Evolutionary conservation across 2,329 filamentous ascomycete genomes (phyloP).

Genomic region (Colletotrichum sojae): DNA sequence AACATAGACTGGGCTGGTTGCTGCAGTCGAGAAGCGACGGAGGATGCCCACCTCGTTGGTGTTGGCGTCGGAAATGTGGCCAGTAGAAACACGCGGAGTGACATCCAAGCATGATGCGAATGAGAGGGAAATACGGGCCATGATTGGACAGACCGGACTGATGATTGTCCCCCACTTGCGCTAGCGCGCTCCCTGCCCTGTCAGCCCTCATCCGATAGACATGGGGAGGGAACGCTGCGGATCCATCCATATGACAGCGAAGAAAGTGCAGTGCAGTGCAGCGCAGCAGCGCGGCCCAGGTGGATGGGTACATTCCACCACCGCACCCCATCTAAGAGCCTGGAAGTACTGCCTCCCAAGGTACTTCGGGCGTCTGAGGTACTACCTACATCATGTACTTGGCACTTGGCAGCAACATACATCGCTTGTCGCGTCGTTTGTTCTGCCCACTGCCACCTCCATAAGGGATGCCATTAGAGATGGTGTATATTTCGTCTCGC

Average conservation of each 20-base stretch:
- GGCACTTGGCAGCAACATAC: neutral
- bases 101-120: neutral
- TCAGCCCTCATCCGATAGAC: constrained; percentile 36
- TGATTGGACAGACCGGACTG: constrained; percentile 35
- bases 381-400: neutral
- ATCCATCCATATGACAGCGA: constrained; percentile 10
- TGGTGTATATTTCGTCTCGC: neutral
- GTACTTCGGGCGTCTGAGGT: neutral
- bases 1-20: neutral
- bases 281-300: constrained; percentile 4
- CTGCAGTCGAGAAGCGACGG: constrained; percentile 23
- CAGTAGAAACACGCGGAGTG: neutral
- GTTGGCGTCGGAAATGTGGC: constrained; percentile 26
- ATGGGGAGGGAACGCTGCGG: constrained; percentile 11
- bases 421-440: neutral
- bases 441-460: neutral
- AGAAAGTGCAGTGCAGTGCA: constrained; percentile 5
- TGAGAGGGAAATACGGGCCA: neutral
- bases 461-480: neutral
- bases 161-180: neutral
- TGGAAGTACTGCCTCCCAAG: constrained; percentile 2
- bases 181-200: neutral
- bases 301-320: constrained; percentile 9
- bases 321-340: neutral
- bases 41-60: constrained; percentile 30